Evolutionary conservation across 192 early-diverging fungal genomes (phyloP).

Genomic region (Umbelopsis ramanniana): DNA sequence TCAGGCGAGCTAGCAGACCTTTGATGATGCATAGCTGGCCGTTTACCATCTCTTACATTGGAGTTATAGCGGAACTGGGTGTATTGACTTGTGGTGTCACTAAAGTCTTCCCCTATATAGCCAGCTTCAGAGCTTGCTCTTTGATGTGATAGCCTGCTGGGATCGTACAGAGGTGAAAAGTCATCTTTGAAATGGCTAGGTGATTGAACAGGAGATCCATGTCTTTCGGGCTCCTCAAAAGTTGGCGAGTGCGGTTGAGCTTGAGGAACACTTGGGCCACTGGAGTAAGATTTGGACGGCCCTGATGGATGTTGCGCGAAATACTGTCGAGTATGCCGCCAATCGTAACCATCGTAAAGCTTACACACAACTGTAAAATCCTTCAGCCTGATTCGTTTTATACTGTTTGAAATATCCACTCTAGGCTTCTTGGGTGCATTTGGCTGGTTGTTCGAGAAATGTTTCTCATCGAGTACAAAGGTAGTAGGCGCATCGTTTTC

Average conservation of each 20-base stretch:
- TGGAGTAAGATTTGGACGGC: neutral
- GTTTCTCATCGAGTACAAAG: conserved; percentile 49
- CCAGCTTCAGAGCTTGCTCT: conserved; percentile 28
- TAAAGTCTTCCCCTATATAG: conserved; percentile 34
- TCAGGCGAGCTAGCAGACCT: conserved; percentile 1
- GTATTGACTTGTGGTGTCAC: conserved; percentile 43
- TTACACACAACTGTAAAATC: conserved; percentile 67
- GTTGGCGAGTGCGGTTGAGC: neutral
- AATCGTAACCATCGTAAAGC: conserved; percentile 73
- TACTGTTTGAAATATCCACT: conserved; percentile 33
- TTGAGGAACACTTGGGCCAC: neutral
- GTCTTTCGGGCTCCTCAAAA: neutral
- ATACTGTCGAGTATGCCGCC: conserved; percentile 46
- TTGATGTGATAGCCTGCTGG: neutral
- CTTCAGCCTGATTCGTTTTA: conserved; percentile 55
- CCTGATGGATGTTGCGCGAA: neutral
- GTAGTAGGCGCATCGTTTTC: neutral
- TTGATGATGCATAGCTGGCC: conserved; percentile 23
- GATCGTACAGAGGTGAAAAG: neutral
- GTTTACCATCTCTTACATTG: conserved; percentile 23
- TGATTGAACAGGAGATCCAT: neutral
- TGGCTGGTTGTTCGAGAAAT: conserved; percentile 47
- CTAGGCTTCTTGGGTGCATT: conserved; percentile 30
- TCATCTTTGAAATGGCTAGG: neutral
- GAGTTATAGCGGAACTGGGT: conserved; percentile 31